Evolutionary conservation across 2,329 filamentous ascomycete species (phyloP), one percentile per base, ranked within the genome.

Genomic region (Fusarium lateritium): DNA sequence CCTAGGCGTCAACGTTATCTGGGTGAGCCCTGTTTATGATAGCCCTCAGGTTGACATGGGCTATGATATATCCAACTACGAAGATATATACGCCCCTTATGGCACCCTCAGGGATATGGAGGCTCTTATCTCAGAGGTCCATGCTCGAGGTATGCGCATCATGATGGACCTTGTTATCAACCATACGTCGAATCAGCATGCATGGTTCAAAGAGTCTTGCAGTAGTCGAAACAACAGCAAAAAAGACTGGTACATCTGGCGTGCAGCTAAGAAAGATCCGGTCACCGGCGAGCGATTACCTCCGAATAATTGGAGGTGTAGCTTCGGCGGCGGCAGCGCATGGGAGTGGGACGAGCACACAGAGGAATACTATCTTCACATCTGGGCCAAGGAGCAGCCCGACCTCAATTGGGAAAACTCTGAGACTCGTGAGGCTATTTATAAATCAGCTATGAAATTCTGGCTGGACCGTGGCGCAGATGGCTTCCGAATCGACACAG

Each of bases 401-500:
- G 93, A 96, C 72, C 83, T 96, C 14, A 96, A 96, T 79, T 96
- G 92, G 92, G 91, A 94, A 75, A 92, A 91, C 58, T 83, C 84
- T 0, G 87, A 86, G 9, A 87, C 91, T 1, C 86, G 92, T 21
- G 81, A 87, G 47, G 92, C 92, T 3, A 89, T 94, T 9, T 91
- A 93, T 76, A 84, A 90, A 26, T 28, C 26, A 28, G 85, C 91
- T 14, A 91, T 94, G 86, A 85, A 86, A 26, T 96, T 94, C 77
- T 96, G 93, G 93, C 85, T 95, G 2, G 83, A 92, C 52, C 87
- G 87, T 33, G 92, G 92, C 4, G 89, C 92, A 1, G 87, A 91
- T 53, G 91, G 91, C 11, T 93, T 93, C 81, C 85, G 91, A 10
- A 86, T 93, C 79, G 91, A 93, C 72, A 90, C 90, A 6, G 90